A percentile compares a stretch with the other conserved stretches of the same genome.
These are phyloP conservation scores for Sherardia arvensis DNA, from an alignment of 257 asterid genomes.

Conservation along the genomic window DNA sequence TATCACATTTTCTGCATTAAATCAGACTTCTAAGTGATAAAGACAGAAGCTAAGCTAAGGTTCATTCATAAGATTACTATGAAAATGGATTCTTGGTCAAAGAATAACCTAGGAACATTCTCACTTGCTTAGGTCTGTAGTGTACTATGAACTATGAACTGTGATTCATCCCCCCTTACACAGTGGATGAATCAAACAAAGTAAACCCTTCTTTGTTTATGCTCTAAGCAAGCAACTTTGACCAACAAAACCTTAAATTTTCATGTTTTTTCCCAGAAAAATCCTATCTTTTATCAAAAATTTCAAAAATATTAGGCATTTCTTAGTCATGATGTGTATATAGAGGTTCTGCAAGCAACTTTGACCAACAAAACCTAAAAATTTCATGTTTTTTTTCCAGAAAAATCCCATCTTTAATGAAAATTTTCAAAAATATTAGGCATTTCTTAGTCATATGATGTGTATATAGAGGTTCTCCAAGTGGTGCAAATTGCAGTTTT, in stretches of 20 bases:
- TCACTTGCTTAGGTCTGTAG: neutral
- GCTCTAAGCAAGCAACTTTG: conserved; percentile 16
- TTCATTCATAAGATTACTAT: neutral
- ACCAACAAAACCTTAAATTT: neutral
- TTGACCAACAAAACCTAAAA: neutral
- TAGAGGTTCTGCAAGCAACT: conserved; percentile 23
- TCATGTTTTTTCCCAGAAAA: neutral
- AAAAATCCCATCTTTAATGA: neutral
- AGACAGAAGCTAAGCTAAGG: no score
- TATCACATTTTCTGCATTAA: neutral
- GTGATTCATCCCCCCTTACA: neutral
- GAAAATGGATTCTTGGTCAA: neutral
- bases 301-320: neutral
- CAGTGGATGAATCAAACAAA: conserved; percentile 15
- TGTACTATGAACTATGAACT: neutral
- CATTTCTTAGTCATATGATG: neutral
- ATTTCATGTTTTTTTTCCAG: neutral
- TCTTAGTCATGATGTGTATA: no score
- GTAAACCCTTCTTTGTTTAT: neutral
- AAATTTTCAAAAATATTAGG: no score
- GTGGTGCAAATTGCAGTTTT: neutral
- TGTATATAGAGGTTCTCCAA: neutral
- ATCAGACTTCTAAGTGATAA: no score
- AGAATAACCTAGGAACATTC: conserved; percentile 17
- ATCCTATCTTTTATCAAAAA: no score